Evolutionary conservation across 192 early-diverging fungal genomes (phyloP).

Genomic region (Podila horticola): DNA sequence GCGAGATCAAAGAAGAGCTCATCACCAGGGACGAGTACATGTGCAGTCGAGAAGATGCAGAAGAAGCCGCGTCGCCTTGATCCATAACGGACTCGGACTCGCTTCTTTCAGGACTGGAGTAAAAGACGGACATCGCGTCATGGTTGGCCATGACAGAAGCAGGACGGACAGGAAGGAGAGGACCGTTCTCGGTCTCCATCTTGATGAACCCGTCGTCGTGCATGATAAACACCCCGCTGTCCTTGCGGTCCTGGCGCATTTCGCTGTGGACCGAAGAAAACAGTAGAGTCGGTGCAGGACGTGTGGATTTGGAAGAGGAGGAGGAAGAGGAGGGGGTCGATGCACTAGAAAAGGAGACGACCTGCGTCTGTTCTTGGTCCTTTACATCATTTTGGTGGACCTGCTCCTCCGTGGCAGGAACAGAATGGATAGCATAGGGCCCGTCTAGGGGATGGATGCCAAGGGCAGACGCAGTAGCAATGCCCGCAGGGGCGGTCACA

Average conservation of each 20-base stretch:
- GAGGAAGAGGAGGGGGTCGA: not conserved
- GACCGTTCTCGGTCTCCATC: not conserved
- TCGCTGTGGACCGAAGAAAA: not conserved
- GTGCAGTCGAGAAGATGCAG: not conserved
- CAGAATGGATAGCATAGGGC: too few relatives aligned
- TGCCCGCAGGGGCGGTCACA: not conserved
- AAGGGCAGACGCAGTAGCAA: too few relatives aligned
- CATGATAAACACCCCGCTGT: not conserved
- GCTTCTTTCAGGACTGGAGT: not conserved
- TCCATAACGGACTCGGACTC: not conserved
- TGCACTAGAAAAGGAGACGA: not conserved
- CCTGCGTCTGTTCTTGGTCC: too few relatives aligned
- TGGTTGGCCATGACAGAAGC: too few relatives aligned
- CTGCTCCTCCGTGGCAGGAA: too few relatives aligned
- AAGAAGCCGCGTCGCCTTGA: not conserved
- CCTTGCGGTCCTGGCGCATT: conserved; percentile 3
- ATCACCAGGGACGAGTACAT: not conserved
- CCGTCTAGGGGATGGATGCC: not conserved
- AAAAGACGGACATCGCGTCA: too few relatives aligned
- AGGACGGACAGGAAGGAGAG: not conserved
- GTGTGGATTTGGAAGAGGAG: not conserved
- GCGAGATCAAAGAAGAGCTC: not conserved
- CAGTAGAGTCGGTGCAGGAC: not conserved
- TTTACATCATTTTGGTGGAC: too few relatives aligned
- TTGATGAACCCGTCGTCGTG: not conserved